phyloP scores from a whole-genome alignment of 805 yeast species.

The Lipomyces chichibuensis region DNA sequence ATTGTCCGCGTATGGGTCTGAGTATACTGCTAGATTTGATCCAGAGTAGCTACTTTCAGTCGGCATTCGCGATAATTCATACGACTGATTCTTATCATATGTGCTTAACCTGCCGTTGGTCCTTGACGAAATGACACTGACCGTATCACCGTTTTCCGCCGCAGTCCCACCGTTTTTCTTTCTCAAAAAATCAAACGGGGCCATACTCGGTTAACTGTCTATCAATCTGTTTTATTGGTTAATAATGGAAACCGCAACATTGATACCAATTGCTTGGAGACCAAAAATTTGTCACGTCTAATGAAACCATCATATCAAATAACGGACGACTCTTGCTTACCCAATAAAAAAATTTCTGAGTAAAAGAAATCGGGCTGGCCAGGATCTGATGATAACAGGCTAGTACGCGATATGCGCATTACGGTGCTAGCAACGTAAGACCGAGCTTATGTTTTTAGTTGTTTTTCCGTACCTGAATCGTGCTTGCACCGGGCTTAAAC shows the following conservation, averaged over 20 bases:
- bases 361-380: no score
- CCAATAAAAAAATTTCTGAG: no score
- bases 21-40: conserved; percentile 16
- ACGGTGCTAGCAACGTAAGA: no score
- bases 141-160: not conserved
- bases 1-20: conserved; percentile 30
- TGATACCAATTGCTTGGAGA: not conserved
- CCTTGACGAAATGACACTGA: not conserved
- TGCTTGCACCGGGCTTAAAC: no score
- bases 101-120: conserved; percentile 1
- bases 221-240: not conserved
- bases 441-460: no score
- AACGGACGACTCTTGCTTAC: not conserved
- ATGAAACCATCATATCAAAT: not conserved
- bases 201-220: not conserved
- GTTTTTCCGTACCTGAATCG: no score
- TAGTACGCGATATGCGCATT: no score
- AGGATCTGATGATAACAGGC: no score
- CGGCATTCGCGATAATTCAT: conserved; percentile 23
- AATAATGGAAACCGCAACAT: no score
- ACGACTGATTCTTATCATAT: conserved; percentile 17
- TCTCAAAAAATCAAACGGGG: not conserved
- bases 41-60: conserved; percentile 14
- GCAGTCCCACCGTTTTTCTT: not conserved
- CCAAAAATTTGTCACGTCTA: not conserved